Evolutionary conservation across 148 eudicot species (phyloP).

Genomic region (Agrostemma githago): DNA sequence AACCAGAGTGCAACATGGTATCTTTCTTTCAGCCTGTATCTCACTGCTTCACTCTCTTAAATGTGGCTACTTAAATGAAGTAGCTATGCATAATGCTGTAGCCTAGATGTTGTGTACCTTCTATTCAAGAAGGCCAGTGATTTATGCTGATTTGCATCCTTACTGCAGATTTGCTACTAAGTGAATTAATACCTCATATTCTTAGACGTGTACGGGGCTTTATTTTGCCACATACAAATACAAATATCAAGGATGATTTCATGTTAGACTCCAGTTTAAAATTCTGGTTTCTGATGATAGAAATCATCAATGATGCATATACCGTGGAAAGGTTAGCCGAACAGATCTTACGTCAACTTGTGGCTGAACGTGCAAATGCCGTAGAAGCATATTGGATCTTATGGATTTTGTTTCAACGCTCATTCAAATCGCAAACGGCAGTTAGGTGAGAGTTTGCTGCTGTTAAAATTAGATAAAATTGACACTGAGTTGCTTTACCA

Average conservation of each 20-base stretch:
- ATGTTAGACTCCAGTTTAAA: slow-evolving; percentile 40
- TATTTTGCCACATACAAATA: slow-evolving; percentile 30
- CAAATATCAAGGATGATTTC: slow-evolving; percentile 31
- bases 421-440: slow-evolving; percentile 40
- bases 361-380: slow-evolving; percentile 45
- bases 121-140: neutral
- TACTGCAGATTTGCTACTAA: slow-evolving; percentile 62
- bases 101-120: neutral
- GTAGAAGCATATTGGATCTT: slow-evolving; percentile 84
- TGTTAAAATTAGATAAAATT: neutral
- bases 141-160: slow-evolving; percentile 17
- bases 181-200: slow-evolving; percentile 49
- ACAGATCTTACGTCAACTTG: slow-evolving; percentile 59
- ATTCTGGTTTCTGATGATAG: slow-evolving; percentile 68
- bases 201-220: slow-evolving; percentile 44
- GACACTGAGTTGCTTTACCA: neutral
- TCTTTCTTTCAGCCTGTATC: neutral
- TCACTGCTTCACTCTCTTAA: neutral
- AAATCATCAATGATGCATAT: slow-evolving; percentile 67
- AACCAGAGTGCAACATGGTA: neutral
- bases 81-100: neutral
- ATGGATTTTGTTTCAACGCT: slow-evolving; percentile 59
- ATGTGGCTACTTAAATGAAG: neutral
- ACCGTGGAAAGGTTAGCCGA: slow-evolving; percentile 77
- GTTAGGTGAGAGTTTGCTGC: slow-evolving; percentile 44